Conservation (phyloP, 2,329 filamentous ascomycete genomes). For the Colletotrichum lupini region DNA sequence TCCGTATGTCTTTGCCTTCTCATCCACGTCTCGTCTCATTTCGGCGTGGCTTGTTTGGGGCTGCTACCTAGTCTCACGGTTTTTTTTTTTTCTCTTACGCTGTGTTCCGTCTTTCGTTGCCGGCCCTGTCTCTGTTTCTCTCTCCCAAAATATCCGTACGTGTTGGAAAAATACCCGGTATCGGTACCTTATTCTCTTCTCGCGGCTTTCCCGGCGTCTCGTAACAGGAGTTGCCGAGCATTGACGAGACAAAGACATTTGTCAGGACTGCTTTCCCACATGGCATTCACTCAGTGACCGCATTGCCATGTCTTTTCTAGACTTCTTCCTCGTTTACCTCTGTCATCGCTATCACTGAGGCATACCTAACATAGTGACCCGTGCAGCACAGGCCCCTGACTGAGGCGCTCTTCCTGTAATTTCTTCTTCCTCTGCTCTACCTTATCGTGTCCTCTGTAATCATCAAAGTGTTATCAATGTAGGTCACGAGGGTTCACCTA, state of each 20-base stretch:
- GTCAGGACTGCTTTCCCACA: constrained; percentile 18
- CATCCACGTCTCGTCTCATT: neutral
- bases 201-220: neutral
- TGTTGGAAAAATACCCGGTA: neutral
- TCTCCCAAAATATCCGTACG: neutral
- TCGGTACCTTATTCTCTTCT: neutral
- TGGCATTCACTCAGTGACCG: neutral
- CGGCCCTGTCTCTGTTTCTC: neutral
- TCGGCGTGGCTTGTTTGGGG: neutral
- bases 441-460: neutral
- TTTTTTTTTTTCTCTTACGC: neutral
- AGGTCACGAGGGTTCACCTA: neutral
- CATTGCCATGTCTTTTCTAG: constrained; percentile 8
- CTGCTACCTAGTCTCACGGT: neutral
- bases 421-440: neutral
- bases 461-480: constrained; percentile 3
- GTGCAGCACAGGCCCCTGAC: neutral
- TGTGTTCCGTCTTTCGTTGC: neutral
- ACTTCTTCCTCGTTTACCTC: neutral
- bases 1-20: neutral
- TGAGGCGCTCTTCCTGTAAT: constrained; percentile 6
- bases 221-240: constrained; percentile 14
- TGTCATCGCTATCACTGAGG: neutral
- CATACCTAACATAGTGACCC: neutral
- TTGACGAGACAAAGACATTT: constrained; percentile 21